These are phyloP conservation scores for Aspergillus luchuensis DNA, from an alignment of 2,329 filamentous ascomycete species.

Conservation along the genomic window DNA sequence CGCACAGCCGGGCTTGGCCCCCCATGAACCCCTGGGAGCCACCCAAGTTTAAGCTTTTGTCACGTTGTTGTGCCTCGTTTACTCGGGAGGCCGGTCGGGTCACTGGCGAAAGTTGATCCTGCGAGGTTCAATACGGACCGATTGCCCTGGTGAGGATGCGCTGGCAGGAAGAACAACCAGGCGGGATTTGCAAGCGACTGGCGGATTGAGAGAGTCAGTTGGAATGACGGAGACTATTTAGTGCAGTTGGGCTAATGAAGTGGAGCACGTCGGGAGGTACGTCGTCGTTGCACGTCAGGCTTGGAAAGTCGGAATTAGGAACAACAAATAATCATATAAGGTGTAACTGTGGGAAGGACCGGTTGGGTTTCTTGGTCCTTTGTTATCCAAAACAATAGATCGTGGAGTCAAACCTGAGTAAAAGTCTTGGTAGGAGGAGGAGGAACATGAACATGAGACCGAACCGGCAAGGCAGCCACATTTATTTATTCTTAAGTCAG, in stretches of 20 bases:
- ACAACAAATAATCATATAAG: no score
- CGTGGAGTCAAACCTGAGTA: background rate
- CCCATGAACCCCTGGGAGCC: constrained; percentile 10
- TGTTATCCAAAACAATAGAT: background rate
- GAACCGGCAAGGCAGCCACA: constrained; percentile 1
- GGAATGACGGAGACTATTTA: background rate
- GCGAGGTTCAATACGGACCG: background rate
- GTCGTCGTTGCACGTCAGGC: background rate
- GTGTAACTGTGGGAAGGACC: background rate
- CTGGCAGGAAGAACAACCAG: background rate
- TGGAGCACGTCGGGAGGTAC: background rate
- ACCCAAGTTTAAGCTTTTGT: constrained; percentile 7
- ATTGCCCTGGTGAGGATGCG: background rate
- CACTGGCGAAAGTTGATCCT: background rate
- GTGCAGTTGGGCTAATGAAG: background rate
- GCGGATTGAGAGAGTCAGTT: background rate
- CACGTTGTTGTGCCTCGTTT: background rate
- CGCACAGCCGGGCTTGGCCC: constrained; percentile 9
- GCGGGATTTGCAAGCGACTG: background rate
- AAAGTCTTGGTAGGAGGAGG: background rate
- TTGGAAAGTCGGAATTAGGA: background rate
- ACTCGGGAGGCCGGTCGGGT: background rate
- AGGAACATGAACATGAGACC: background rate
- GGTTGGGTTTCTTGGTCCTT: background rate
- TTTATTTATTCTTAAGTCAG: background rate